A percentile compares a stretch with the other conserved stretches of the same genome.
Evolutionary conservation across 148 eudicot species (phyloP).

Genomic region (Beta vulgaris): DNA sequence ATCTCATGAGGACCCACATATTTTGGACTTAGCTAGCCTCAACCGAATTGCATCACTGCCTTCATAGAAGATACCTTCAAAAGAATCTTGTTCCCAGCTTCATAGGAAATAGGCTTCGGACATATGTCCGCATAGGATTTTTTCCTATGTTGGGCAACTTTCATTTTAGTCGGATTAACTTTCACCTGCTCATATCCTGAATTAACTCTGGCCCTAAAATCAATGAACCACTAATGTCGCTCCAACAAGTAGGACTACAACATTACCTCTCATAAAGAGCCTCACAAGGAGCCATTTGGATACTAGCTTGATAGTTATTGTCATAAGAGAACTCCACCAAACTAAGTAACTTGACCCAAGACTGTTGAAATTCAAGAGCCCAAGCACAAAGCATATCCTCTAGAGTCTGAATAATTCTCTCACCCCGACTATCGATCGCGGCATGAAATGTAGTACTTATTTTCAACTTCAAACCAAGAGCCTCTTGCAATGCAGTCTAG

Average conservation of each 20-base stretch:
- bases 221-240: no score
- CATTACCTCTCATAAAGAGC: no score
- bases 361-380: not conserved
- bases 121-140: not conserved
- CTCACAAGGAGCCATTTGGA: no score
- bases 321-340: no score
- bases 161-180: no score
- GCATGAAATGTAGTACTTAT: not conserved
- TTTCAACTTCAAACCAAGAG: not conserved
- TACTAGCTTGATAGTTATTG: no score
- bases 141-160: no score
- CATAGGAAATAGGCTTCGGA: no score
- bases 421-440: not conserved
- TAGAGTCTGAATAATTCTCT: not conserved
- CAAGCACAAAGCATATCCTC: not conserved
- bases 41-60: not conserved
- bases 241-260: no score
- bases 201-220: no score
- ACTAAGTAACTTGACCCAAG: no score
- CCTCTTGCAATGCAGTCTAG: not conserved
- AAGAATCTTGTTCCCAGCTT: not conserved
- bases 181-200: no score
- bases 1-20: slow-evolving; percentile 1
- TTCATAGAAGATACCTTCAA: not conserved
- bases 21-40: slow-evolving; percentile 1